Conservation (phyloP, 2,329 filamentous ascomycete species). For the Monosporascus sp. region DNA sequence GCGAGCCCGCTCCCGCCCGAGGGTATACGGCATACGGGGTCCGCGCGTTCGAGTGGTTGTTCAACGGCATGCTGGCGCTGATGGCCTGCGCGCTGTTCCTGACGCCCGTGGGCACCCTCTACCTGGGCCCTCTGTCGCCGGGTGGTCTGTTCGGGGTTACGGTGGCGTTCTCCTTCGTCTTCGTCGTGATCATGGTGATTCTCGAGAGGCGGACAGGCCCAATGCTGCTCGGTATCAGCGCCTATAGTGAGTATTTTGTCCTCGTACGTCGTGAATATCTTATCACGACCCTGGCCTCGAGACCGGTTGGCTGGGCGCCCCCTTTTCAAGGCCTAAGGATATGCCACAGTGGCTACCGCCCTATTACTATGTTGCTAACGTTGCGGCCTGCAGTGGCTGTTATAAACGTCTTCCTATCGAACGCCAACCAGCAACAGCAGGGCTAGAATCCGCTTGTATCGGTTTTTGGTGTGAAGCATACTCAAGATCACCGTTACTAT, state of each 20-base stretch:
- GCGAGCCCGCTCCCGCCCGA: neutral
- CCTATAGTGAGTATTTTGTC: constrained; percentile 1
- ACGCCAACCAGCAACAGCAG: too few relatives aligned
- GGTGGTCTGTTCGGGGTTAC: constrained; percentile 6
- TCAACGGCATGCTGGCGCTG: constrained; percentile 1
- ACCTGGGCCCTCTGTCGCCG: constrained; percentile 5
- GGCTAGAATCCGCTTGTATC: too few relatives aligned
- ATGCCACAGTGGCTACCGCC: too few relatives aligned
- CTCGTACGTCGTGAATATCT: too few relatives aligned
- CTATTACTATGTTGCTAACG: too few relatives aligned
- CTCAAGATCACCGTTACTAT: too few relatives aligned
- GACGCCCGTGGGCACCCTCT: constrained; percentile 10
- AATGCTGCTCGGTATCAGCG: constrained; percentile 9
- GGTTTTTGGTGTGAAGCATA: too few relatives aligned
- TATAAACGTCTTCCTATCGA: too few relatives aligned
- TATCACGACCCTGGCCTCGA: too few relatives aligned
- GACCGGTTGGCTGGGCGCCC: too few relatives aligned
- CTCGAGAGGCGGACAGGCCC: constrained; percentile 9
- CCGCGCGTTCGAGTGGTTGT: neutral
- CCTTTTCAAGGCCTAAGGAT: too few relatives aligned
- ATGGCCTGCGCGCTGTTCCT: constrained; percentile 4
- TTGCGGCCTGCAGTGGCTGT: too few relatives aligned
- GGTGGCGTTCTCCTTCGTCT: constrained; percentile 4
- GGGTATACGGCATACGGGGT: constrained; percentile 6
- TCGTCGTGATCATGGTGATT: constrained; percentile 3